Evolutionary conservation across 106 monocot genomes (phyloP), one percentile per base, ranked within the genome.

Genomic region (Chionographis japonica): DNA sequence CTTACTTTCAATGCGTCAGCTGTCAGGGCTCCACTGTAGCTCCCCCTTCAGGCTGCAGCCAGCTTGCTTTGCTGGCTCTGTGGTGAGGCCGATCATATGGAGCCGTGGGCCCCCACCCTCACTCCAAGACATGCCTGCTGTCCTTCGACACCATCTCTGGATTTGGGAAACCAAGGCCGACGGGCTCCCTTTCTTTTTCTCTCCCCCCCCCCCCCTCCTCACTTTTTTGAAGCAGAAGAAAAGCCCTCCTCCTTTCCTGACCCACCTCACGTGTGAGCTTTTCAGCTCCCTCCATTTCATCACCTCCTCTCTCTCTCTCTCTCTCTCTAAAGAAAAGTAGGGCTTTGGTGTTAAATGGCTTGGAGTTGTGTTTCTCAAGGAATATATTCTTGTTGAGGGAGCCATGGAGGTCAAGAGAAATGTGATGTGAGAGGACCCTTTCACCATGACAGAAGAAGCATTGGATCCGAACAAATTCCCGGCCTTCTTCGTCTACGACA

Each of bases 401-500:
- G 40, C n/a, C 17, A 37, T 36, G 18, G 2, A 3, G 27, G 3
- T 6, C 14, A 11, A 52, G 9, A 54, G 60, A 68, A 6, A 56
- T 8, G 37, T 41, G 36, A 18, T 0, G 16, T 7, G 4, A 56
- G 57, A 35, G 17, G 40, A 37, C 36, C 27, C 43, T 38, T 17
- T 50, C 54, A 68, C 40, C 49, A 85, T 85, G 85, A 67, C 77
- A 72, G 68, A 76, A 15, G 82, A 79, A 71, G 54, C 77, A 38
- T 66, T 75, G 8, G 50, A 70, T 39, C 61, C 79, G 12, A 76
- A 67, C 58, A 67, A 71, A 7, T 66, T 77, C 62, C 74, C 80
- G 27, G 54, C 61, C 36, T 82, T 79, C 50, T 67, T 81, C 40
- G 59, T 84, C 51, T 85, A 82, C 46, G 89, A 85, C 70, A 82